Evolutionary conservation across 768 basidiomycete species (phyloP).

Genomic region (Cubamyces sp.): DNA sequence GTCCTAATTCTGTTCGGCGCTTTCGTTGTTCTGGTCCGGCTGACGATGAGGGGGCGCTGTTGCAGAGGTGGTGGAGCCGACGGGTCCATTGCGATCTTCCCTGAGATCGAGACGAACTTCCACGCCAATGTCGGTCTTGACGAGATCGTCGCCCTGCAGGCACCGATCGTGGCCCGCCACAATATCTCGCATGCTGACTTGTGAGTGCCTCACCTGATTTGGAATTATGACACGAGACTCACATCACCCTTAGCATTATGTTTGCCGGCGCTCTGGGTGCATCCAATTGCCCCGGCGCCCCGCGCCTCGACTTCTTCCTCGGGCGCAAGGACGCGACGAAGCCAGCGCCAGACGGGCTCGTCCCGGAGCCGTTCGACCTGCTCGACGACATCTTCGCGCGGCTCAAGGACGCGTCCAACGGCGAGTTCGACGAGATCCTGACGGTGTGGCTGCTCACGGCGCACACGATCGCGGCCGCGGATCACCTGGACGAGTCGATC

Average conservation of each 20-base stretch:
- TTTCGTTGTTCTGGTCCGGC: background rate
- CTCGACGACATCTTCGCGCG: constrained; percentile 29
- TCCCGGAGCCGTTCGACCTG: constrained; percentile 22
- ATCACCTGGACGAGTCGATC: constrained; percentile 31
- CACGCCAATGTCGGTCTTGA: constrained; percentile 18
- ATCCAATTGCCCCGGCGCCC: constrained; percentile 44
- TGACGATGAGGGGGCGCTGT: background rate
- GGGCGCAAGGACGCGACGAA: constrained; percentile 31
- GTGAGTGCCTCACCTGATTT: constrained; percentile 33
- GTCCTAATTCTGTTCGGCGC: too few species aligned
- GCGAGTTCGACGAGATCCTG: constrained; percentile 23
- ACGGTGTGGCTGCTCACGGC: constrained; percentile 29
- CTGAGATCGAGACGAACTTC: constrained; percentile 24
- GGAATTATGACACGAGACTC: background rate
- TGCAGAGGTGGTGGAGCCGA: constrained; percentile 31
- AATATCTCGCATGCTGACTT: constrained; percentile 51
- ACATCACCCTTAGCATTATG: constrained; percentile 34
- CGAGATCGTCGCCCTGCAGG: constrained; percentile 34
- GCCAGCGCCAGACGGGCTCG: constrained; percentile 18
- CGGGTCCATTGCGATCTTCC: constrained; percentile 30
- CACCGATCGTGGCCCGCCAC: constrained; percentile 41
- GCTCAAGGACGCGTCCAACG: constrained; percentile 23
- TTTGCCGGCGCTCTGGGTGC: constrained; percentile 42
- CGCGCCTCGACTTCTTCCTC: constrained; percentile 42
- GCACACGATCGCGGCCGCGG: constrained; percentile 30